These are phyloP conservation scores for Crithidia fasciculata DNA, from an alignment of 208 protist species.

Conservation along the genomic window DNA sequence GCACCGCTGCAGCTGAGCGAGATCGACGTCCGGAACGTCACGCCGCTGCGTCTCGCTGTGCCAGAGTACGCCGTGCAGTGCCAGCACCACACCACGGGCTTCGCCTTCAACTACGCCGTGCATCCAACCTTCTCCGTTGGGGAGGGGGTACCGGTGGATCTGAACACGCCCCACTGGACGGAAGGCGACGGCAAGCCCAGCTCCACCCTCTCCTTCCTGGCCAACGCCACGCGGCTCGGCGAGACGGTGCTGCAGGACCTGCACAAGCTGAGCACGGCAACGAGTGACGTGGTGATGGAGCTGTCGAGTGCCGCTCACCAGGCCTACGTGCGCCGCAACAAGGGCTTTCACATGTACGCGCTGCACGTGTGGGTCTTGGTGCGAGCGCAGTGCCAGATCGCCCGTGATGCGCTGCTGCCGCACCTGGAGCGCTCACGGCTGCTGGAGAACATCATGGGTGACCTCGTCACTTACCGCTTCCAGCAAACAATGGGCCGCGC, in stretches of 20 bases:
- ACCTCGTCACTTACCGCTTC: slow-evolving; percentile 46
- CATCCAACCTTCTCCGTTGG: slow-evolving; percentile 17
- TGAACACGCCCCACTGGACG: slow-evolving; percentile 33
- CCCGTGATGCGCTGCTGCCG: slow-evolving; percentile 37
- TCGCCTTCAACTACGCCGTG: slow-evolving; percentile 37
- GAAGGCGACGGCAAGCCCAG: slow-evolving; percentile 22
- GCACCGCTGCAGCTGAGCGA: slow-evolving; percentile 24
- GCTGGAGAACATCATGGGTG: slow-evolving; percentile 48
- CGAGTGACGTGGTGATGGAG: slow-evolving; percentile 38
- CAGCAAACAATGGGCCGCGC: slow-evolving; percentile 42
- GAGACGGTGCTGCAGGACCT: slow-evolving; percentile 34
- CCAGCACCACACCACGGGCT: slow-evolving; percentile 42
- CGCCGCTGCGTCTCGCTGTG: slow-evolving; percentile 30
- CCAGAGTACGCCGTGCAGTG: slow-evolving; percentile 34
- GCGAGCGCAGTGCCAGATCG: slow-evolving; percentile 30
- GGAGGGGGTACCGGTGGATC: slow-evolving; percentile 21
- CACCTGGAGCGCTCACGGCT: slow-evolving; percentile 36
- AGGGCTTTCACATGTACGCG: slow-evolving; percentile 47
- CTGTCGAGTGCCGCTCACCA: slow-evolving; percentile 44
- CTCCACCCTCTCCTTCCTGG: slow-evolving; percentile 42
- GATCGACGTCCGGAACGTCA: slow-evolving; percentile 24
- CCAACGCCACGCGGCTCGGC: slow-evolving; percentile 36
- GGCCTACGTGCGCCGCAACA: slow-evolving; percentile 42
- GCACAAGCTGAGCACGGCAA: slow-evolving; percentile 16
- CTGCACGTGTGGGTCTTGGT: slow-evolving; percentile 36